A percentile compares a stretch with the other conserved stretches of the same genome.
Conservation (phyloP, 148 eudicot species). For the Linanthus parryae region DNA sequence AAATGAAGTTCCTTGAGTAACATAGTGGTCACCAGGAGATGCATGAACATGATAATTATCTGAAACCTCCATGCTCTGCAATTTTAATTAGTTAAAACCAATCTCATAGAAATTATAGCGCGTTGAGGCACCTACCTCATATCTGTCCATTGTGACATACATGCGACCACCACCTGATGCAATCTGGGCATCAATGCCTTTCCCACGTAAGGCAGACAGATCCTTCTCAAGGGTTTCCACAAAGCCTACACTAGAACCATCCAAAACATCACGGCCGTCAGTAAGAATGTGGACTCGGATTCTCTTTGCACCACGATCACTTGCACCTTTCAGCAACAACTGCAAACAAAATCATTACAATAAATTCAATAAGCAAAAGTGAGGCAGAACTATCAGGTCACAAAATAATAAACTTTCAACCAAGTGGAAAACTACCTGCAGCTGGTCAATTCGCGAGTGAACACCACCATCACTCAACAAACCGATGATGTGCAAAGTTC, state of each 20-base stretch:
- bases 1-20: background rate
- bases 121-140: conserved; percentile 55
- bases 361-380: background rate
- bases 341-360: conserved; percentile 20
- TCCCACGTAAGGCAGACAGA: conserved; percentile 51
- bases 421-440: conserved; percentile 50
- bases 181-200: conserved; percentile 81
- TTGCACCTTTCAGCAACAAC: conserved; percentile 76
- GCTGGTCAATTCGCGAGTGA: conserved; percentile 83
- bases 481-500: conserved; percentile 86
- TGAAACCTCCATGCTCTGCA: background rate
- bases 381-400: background rate
- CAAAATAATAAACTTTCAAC: background rate
- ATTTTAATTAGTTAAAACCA: background rate
- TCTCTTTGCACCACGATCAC: conserved; percentile 80
- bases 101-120: background rate
- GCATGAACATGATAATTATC: background rate
- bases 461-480: conserved; percentile 93
- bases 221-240: conserved; percentile 84
- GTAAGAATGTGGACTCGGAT: conserved; percentile 84
- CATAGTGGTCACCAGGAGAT: background rate
- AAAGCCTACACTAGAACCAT: conserved; percentile 88
- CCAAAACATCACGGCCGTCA: conserved; percentile 96
- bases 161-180: conserved; percentile 99
- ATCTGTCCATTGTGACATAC: conserved; percentile 95